A percentile compares a stretch with the other conserved stretches of the same genome.
These are phyloP conservation scores for Filobasidium wieringae DNA, from an alignment of 768 basidiomycete genomes.

Conservation along the genomic window DNA sequence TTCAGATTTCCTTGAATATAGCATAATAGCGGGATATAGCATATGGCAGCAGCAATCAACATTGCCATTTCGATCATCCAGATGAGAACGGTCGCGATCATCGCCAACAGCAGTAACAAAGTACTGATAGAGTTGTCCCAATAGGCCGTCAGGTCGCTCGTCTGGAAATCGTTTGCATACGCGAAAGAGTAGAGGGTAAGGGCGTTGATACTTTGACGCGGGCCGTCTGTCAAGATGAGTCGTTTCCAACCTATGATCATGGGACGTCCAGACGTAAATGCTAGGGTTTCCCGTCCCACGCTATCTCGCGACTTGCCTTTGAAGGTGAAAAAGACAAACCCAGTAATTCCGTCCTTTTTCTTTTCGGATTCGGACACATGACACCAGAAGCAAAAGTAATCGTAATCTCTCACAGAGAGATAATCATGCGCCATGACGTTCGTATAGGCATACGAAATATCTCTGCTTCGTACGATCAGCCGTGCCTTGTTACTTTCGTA, in stretches of 20 bases:
- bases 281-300: too few relatives aligned
- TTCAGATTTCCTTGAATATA: slow-evolving; percentile 97
- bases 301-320: slow-evolving; percentile 56
- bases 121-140: slow-evolving; percentile 55
- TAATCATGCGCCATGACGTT: slow-evolving; percentile 95
- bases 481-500: slow-evolving; percentile 88
- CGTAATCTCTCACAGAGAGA: slow-evolving; percentile 89
- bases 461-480: slow-evolving; percentile 85
- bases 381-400: slow-evolving; percentile 96
- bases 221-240: slow-evolving; percentile 81
- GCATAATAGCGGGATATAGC: slow-evolving; percentile 85
- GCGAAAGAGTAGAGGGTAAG: slow-evolving; percentile 89
- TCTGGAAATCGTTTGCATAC: slow-evolving; percentile 60
- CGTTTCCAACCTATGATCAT: slow-evolving; percentile 64
- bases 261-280: not conserved
- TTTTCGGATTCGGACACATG: slow-evolving; percentile 93
- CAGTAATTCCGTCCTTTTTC: slow-evolving; percentile 92
- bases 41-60: slow-evolving; percentile 68
- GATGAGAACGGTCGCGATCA: slow-evolving; percentile 77
- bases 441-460: slow-evolving; percentile 96
- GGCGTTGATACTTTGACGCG: slow-evolving; percentile 95
- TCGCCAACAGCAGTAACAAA: slow-evolving; percentile 71
- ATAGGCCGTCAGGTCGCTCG: slow-evolving; percentile 46
- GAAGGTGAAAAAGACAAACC: slow-evolving; percentile 98
- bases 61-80: slow-evolving; percentile 74